Evolutionary conservation across 768 basidiomycete species (phyloP), one percentile per base, ranked within the genome.

Genomic region (Lentinula aciculospora): DNA sequence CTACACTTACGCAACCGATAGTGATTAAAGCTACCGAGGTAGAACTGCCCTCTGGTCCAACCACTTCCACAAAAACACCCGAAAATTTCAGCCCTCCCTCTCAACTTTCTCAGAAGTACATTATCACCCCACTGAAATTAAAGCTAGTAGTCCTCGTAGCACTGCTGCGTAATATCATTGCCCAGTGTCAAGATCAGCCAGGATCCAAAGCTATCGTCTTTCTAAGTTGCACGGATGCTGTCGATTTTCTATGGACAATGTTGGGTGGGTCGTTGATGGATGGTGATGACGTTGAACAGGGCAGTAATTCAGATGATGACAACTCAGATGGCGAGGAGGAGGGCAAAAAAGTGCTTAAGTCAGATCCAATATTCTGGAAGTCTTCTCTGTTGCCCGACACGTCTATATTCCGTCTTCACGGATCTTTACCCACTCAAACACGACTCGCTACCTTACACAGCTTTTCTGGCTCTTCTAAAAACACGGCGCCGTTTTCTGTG

Each of bases 141-240:
- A 88, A 97, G n/a, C 78, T 98, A 31, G 97, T 98, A 31, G 81
- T 92, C 0, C 82, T 99, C 21, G 78, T 98, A 31, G 88, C 96
- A 3, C 77, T 98, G 10, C 74, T 98, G 23, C 86, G 97, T 23
- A 82, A 84, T 5, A 76, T 96, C n/a, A 75, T 94, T 28, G 75
- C 86, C 4, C 82, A 86, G 69, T 75, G 81, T 23, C 77, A 76
- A 63, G 70, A 71, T 40, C 77, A 69, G 29, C 75, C 75, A 40
- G 81, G 81, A 10, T 78, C 78, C 40, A 93, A 91, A 70, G 83
- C 97, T 56, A 93, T 99, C 47, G 93, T 99, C 4, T 99, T 99
- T 72, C 74, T 99, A 60, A 96, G 91, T 63, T 98, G 94, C 65
- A 98, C 94, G 4, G 96, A 98, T 71, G 95, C 97, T 2, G 97